Base-by-base conservation (phyloP, 73 alveolate species). In the Paramecium bursaria region DNA sequence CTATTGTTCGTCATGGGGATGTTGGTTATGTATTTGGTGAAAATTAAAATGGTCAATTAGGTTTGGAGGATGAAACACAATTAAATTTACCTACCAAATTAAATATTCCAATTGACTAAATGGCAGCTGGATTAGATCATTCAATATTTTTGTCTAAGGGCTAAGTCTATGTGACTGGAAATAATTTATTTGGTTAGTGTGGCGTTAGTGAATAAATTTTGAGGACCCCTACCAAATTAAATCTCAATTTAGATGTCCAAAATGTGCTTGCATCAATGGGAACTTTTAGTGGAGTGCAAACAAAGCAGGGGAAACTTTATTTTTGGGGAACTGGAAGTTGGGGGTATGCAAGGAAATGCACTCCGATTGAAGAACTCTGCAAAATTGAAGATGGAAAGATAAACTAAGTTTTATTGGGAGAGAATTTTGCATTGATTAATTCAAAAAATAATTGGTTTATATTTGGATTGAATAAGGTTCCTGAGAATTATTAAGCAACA, bases 321-420 rank as follows among this genome's bases (percentile, higher is more conserved):
- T 67, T 67, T 67, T 67, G 82, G 82, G 82, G 82, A 4, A 67
- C 82, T 67, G 82, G 82, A 7, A 67, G 82, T 67, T 67, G 82
- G 82, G 82, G 82, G 6, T 67, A 67, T 42, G 82, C 82, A 0
- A 67, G 82, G 22, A 67, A 39, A 15, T 67, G 82, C 22, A 67
- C 82, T 39, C 44, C 53, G 9, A 25, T 67, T 2, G 82, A 67
- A 15, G 82, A 67, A 4, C 44, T 67, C 11, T 67, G 82, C 44
- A 67, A 67, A 67, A 7, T 57, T 30, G 55, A 42, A 19, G 53
- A 31, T 7, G 82, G 55, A 4, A 67, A 47, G 25, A 47, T 67
- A 17, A 21, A 17, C 14, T 35, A 67, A 39, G 55, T 67, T 9
- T 21, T 33, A 2, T 17, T 47, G 2, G 82, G 82, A 67, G 82